Evolutionary conservation across 1,284 basidiomycete species (phyloP), one percentile per base, ranked within the genome.

Genomic region (Caloboletus firmus): DNA sequence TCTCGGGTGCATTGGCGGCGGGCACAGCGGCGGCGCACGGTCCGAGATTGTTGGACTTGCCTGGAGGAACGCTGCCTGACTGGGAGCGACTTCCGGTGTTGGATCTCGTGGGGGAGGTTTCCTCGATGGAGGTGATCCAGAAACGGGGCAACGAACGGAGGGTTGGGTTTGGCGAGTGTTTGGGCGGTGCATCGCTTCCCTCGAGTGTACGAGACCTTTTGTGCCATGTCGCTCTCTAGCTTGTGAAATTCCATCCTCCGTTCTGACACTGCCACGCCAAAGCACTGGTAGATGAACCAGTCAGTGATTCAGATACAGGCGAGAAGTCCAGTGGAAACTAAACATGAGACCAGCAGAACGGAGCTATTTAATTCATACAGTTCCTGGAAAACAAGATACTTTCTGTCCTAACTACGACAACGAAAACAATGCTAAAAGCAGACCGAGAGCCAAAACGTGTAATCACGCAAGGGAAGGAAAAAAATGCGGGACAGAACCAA

Each of bases 41-140:
- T 57, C 37, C 51, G 31, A 73, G 76, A 24, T 62, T 91, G 24
- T 71, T 88, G 41, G 79, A 85, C 45, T 71, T 91, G 37, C 89
- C 87, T 2, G 72, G 70, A 1, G 72, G 67, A 13, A 65, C 62
- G 4, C 69, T 93, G 35, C 89, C 90, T 0, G 46, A 51, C 5
- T 83, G 81, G 77, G 59, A 70, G 0, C 63, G 62, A 3, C 72
- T 92, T 24, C 89, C 89, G 0, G 75, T 86, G 10, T 70, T 92
- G 53, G 88, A 92, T 65, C 74, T 93, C 22, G 82, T 84, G 41
- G 91, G 89, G 2, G 64, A 70, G 32, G 41, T 87, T 20, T 74
- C 78, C 5, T 79, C 78, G 2, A 62, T 79, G 51, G 74, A 76
- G 15, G 70, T 65, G 9, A 62, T 89, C 22, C 50, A 72, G 20